Conservation (phyloP, 179 eudicot species). For the Gypsophila paniculata region DNA sequence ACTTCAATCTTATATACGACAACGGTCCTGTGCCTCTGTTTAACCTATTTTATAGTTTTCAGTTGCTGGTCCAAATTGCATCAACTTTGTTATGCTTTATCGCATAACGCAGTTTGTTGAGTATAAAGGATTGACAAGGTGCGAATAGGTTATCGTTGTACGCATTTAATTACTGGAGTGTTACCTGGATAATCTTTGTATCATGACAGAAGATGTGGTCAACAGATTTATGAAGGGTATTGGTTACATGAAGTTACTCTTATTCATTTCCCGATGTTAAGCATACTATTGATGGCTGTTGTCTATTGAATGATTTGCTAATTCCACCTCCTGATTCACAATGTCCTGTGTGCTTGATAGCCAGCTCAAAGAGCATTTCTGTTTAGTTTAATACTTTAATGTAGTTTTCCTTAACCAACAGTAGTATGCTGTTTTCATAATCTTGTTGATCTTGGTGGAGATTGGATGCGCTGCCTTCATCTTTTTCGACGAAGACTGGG, state of each 20-base stretch:
- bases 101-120: not conserved
- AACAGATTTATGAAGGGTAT: too few relatives aligned
- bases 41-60: not conserved
- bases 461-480: constrained; percentile 79
- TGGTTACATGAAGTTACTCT: too few relatives aligned
- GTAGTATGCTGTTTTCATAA: constrained; percentile 69
- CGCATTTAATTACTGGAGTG: not conserved
- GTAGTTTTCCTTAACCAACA: constrained; percentile 48
- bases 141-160: not conserved
- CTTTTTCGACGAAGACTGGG: constrained; percentile 78
- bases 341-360: not conserved
- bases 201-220: not conserved
- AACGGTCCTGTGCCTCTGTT: not conserved
- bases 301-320: too few relatives aligned
- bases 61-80: constrained; percentile 1
- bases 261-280: too few relatives aligned
- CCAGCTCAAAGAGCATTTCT: not conserved
- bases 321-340: not conserved
- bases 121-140: not conserved
- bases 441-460: constrained; percentile 80
- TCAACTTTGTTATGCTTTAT: not conserved
- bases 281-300: too few relatives aligned
- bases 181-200: not conserved
- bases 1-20: not conserved
- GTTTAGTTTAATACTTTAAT: constrained; percentile 11